Evolutionary conservation across 2,329 filamentous ascomycete genomes (phyloP).

Genomic region (Calonectria henricotiae): DNA sequence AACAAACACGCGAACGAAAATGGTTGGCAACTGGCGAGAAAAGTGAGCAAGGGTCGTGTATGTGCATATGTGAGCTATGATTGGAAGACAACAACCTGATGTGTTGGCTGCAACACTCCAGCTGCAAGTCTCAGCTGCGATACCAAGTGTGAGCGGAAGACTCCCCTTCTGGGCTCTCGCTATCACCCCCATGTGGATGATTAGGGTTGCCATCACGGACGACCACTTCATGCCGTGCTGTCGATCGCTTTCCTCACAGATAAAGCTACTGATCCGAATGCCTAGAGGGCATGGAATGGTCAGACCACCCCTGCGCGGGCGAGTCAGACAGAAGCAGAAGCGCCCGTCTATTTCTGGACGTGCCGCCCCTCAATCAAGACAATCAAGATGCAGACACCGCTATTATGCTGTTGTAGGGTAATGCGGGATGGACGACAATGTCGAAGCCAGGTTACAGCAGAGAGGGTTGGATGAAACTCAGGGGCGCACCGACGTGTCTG

Average conservation of each 20-base stretch:
- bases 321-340: constrained; percentile 36
- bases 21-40: constrained; percentile 13
- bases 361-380: constrained; percentile 11
- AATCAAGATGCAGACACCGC: constrained; percentile 9
- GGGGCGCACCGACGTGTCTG: background rate
- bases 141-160: background rate
- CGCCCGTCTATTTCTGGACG: constrained; percentile 36
- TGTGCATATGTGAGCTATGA: background rate
- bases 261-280: constrained; percentile 29
- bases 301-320: constrained; percentile 43
- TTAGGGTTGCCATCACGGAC: constrained; percentile 28
- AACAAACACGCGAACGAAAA: background rate
- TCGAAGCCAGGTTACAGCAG: background rate
- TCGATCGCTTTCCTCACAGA: constrained; percentile 43
- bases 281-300: constrained; percentile 29
- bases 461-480: constrained; percentile 8
- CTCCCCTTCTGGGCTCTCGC: background rate
- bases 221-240: constrained; percentile 29
- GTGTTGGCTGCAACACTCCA: constrained; percentile 24
- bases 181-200: background rate
- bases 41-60: background rate
- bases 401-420: background rate
- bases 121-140: constrained; percentile 29
- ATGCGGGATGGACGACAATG: background rate
- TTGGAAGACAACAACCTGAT: constrained; percentile 3